phyloP scores from a whole-genome alignment of 768 basidiomycete genomes.

The Megacollybia marginata region DNA sequence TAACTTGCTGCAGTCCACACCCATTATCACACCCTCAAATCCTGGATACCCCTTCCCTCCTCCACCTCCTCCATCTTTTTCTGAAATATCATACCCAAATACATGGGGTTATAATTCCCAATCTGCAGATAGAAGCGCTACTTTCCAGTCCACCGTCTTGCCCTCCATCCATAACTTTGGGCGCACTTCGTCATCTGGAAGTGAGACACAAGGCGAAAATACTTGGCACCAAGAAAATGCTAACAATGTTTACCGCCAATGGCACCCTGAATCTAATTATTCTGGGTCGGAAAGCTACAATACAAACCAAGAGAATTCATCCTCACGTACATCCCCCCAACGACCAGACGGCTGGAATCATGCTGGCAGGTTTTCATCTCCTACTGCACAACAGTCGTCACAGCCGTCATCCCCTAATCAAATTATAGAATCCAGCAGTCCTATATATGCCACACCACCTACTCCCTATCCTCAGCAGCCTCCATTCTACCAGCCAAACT shows the following conservation, averaged over 20 bases:
- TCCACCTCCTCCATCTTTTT: conserved; percentile 31
- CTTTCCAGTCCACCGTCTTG: conserved; percentile 41
- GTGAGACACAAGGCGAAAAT: background rate
- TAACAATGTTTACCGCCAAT: conserved; percentile 33
- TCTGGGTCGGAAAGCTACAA: too few species aligned
- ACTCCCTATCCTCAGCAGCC: background rate
- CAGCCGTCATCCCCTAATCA: too few species aligned
- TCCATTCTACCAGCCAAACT: conserved; percentile 7
- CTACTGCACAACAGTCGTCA: too few species aligned
- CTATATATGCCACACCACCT: background rate
- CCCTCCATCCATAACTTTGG: conserved; percentile 48
- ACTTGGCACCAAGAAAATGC: background rate
- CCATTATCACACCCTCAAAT: conserved; percentile 18
- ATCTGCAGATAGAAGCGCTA: conserved; percentile 36
- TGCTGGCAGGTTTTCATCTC: too few species aligned
- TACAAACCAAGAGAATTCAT: too few species aligned
- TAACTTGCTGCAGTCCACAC: too few species aligned
- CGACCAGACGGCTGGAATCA: too few species aligned
- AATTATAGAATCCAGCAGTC: too few species aligned
- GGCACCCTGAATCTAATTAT: conserved; percentile 29
- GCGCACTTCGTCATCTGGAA: conserved; percentile 23
- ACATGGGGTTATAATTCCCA: conserved; percentile 48
- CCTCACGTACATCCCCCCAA: too few species aligned
- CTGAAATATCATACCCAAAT: conserved; percentile 31
- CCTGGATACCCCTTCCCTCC: conserved; percentile 36